Evolutionary conservation across 129 eudicot genomes (phyloP), one percentile per base, ranked within the genome.

Genomic region (Ambrosia trifida): DNA sequence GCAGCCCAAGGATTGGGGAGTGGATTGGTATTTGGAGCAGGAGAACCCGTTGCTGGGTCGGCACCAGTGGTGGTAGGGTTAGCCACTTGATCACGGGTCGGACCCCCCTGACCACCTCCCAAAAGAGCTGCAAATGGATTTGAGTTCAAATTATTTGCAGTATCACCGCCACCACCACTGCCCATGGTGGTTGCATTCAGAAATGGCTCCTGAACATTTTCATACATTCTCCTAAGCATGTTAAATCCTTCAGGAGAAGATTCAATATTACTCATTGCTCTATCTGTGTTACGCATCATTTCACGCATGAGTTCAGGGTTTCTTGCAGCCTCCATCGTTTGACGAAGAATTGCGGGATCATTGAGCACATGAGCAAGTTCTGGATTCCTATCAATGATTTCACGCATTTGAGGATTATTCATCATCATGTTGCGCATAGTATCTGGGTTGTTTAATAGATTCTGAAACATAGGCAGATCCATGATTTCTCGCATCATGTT

Each of bases 211-310:
- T 87, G 96, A 45, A 87, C 92, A 78, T 87, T 89, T 81, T 93
- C 98, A 80, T 93, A 89, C 95, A 87, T 93, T 32, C 92, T 84
- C 74, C 96, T 93, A 32, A 87, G 95, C 92, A 82, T 89, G 87
- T 89, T 93, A 68, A 89, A 93, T 45, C 98, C 98, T 83, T 89
- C 98, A 65, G 98, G 96, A 78, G 91, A 89, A 24, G 98, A 82
- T 82, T 93, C 96, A 38, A 89, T 85, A 36, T 93, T 87, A 74
- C 95, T 89, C 98, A 89, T 93, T 68, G 96, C 95, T 86, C 98
- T 84, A 74, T 89, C 95, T 18, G 98, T 87, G 82, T 93, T 93
- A 11, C 92, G 88, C 91, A 87, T 87, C 96, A 89, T 93, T 76
- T 89, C 98, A 65, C 96, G 91, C 90, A 87, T 89, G 62, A 87